Evolutionary conservation across 2,329 filamentous ascomycete genomes (phyloP).

Genomic region (Chaetomium globosum): DNA sequence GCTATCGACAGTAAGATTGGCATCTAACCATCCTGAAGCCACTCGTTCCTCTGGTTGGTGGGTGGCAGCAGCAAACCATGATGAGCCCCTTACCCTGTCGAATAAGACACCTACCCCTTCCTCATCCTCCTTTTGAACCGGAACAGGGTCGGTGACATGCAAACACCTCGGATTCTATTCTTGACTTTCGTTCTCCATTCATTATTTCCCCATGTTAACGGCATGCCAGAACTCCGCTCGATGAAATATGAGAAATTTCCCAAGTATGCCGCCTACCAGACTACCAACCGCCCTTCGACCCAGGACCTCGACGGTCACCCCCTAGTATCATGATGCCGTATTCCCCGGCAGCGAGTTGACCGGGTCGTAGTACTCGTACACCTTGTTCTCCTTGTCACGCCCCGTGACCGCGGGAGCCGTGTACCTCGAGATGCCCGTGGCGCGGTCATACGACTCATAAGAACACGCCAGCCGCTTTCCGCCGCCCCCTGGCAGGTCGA

Average conservation of each 20-base stretch:
- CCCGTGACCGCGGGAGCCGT: slow-evolving; percentile 57
- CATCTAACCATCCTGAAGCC: background rate
- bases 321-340: background rate
- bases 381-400: slow-evolving; percentile 47
- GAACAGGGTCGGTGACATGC: background rate
- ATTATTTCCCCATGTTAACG: background rate
- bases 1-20: background rate
- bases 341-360: slow-evolving; percentile 34
- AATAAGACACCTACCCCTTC: background rate
- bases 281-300: background rate
- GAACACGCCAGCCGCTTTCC: slow-evolving; percentile 63
- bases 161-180: background rate
- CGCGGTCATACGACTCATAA: slow-evolving; percentile 55
- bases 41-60: background rate
- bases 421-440: slow-evolving; percentile 58
- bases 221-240: slow-evolving; percentile 1
- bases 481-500: slow-evolving; percentile 65
- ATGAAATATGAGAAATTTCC: background rate
- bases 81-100: background rate
- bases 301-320: background rate
- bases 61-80: background rate
- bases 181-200: background rate
- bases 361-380: slow-evolving; percentile 63
- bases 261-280: background rate
- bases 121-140: background rate